These are phyloP conservation scores for Arachis hypogaea DNA, from an alignment of 306 rosid genomes.

Conservation along the genomic window DNA sequence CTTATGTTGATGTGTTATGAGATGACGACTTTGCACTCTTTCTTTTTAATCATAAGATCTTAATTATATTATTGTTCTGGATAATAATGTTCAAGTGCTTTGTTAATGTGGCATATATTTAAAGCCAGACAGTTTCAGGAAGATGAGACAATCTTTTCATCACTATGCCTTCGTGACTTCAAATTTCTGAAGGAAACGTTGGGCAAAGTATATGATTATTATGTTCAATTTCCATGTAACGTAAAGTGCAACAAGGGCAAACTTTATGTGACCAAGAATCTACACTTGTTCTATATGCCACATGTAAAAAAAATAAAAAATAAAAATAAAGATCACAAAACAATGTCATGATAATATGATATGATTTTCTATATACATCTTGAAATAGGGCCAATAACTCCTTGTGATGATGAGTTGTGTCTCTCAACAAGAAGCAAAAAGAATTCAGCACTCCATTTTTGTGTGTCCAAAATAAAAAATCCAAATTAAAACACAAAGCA, in stretches of 20 bases:
- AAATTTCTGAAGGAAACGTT: constrained; percentile 10
- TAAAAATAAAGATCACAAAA: too few species aligned
- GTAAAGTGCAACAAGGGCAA: background rate
- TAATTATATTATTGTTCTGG: too few species aligned
- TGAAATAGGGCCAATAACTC: constrained; percentile 3
- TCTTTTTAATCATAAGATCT: too few species aligned
- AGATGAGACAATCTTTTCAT: background rate
- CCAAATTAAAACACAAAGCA: too few species aligned
- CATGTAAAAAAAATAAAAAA: too few species aligned
- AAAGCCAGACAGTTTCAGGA: too few species aligned
- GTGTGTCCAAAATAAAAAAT: too few species aligned
- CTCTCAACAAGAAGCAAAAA: constrained; percentile 30
- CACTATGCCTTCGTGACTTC: constrained; percentile 17
- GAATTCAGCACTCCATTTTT: constrained; percentile 33
- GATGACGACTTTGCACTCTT: too few species aligned
- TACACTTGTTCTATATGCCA: constrained; percentile 13
- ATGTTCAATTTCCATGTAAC: constrained; percentile 1
- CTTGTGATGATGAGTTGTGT: background rate
- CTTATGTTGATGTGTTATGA: too few species aligned
- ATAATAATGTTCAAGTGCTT: too few species aligned
- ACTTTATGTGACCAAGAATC: constrained; percentile 18
- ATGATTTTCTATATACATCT: constrained; percentile 43
- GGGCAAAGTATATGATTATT: background rate
- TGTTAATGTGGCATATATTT: too few species aligned
- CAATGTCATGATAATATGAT: too few species aligned